Evolutionary conservation across 768 basidiomycete species (phyloP).

Genomic region (Chlorophyllum brunneum): DNA sequence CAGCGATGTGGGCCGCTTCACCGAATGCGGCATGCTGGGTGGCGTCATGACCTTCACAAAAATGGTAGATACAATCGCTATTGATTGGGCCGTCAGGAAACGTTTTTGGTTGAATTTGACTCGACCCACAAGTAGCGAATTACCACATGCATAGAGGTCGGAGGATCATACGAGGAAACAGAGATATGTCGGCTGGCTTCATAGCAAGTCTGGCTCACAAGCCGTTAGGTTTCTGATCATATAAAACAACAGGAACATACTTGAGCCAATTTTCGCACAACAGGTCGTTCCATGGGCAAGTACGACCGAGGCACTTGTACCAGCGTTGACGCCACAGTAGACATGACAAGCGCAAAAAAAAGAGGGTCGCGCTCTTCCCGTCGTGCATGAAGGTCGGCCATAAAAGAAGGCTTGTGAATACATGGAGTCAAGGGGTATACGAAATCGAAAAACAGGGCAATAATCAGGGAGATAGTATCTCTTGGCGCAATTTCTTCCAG

Average conservation of each 20-base stretch:
- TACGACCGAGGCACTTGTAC: slow-evolving; percentile 88
- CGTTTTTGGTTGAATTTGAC: slow-evolving; percentile 22
- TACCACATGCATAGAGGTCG: slow-evolving; percentile 79
- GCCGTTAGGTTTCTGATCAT: slow-evolving; percentile 4
- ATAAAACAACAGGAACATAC: slow-evolving; percentile 23
- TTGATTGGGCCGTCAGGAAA: slow-evolving; percentile 12
- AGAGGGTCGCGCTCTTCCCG: slow-evolving; percentile 86
- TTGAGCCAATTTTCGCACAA: slow-evolving; percentile 80
- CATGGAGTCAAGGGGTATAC: slow-evolving; percentile 90
- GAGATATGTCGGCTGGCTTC: slow-evolving; percentile 82
- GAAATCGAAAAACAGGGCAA: slow-evolving; percentile 90
- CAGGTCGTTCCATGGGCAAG: slow-evolving; percentile 79
- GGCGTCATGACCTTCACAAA: slow-evolving; percentile 84
- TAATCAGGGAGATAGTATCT: slow-evolving; percentile 76
- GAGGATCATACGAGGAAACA: slow-evolving; percentile 78
- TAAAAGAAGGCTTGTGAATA: slow-evolving; percentile 87
- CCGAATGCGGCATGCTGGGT: slow-evolving; percentile 87
- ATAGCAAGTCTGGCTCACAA: slow-evolving; percentile 54
- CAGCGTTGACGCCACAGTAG: slow-evolving; percentile 80
- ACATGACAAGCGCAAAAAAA: slow-evolving; percentile 89
- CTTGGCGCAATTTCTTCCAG: slow-evolving; percentile 81
- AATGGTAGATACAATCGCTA: slow-evolving; percentile 83
- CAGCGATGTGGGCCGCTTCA: slow-evolving; percentile 80
- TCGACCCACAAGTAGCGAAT: slow-evolving; percentile 77
- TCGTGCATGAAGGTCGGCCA: slow-evolving; percentile 79